These are phyloP conservation scores for Ophiocordyceps camponoti-leonardi DNA, from an alignment of 2,329 filamentous ascomycete species.

Conservation along the genomic window DNA sequence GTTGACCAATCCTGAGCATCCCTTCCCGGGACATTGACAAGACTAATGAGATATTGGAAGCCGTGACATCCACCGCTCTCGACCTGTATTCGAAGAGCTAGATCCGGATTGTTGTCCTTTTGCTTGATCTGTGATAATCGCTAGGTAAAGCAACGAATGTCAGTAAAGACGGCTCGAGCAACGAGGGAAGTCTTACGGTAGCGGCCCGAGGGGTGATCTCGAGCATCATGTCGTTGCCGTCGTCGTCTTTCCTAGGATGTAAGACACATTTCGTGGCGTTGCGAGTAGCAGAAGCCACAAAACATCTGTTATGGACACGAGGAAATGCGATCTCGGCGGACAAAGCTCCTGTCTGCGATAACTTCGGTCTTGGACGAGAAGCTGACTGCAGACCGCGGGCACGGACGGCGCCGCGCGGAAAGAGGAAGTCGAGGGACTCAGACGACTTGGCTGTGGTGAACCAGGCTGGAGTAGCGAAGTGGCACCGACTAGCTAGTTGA, in stretches of 20 bases:
- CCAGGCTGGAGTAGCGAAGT: slow-evolving; percentile 9
- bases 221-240: slow-evolving; percentile 69
- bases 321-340: not conserved
- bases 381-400: not conserved
- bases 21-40: slow-evolving; percentile 43
- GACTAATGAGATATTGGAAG: slow-evolving; percentile 91
- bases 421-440: slow-evolving; percentile 21
- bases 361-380: not conserved
- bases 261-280: slow-evolving; percentile 31
- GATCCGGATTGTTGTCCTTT: slow-evolving; percentile 55
- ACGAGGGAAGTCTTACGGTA: slow-evolving; percentile 32
- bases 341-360: not conserved
- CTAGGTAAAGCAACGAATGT: slow-evolving; percentile 14
- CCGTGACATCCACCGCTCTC: slow-evolving; percentile 93
- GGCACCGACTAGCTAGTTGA: slow-evolving; percentile 20
- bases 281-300: slow-evolving; percentile 18
- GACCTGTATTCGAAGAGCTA: slow-evolving; percentile 81
- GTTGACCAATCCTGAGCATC: slow-evolving; percentile 16
- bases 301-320: slow-evolving; percentile 9
- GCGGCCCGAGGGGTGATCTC: slow-evolving; percentile 73
- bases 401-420: slow-evolving; percentile 13
- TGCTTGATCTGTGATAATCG: slow-evolving; percentile 64
- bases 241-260: slow-evolving; percentile 67
- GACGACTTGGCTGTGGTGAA: slow-evolving; percentile 4
- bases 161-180: not conserved